Percentiles rank a stretch among this genome's conserved stretches.
Conservation (phyloP, 371 early-diverging fungal genomes). For the Conidiobolus incongruus region DNA sequence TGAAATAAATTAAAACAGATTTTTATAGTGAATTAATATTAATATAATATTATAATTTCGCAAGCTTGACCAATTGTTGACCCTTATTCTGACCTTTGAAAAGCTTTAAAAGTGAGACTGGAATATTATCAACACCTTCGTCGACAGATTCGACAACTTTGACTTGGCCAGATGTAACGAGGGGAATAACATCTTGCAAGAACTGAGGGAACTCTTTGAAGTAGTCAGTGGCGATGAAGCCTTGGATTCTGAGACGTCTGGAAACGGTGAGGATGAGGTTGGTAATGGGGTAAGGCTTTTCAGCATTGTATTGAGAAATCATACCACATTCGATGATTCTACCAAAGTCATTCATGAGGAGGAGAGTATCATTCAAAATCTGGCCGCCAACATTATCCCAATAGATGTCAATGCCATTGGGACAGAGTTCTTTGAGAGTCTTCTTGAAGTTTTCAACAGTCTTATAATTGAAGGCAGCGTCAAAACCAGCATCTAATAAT, state of each 20-base stretch:
- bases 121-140: constrained; percentile 63
- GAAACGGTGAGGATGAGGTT: constrained; percentile 14
- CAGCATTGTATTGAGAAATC: constrained; percentile 45
- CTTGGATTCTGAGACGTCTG: constrained; percentile 29
- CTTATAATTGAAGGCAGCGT: constrained; percentile 55
- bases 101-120: constrained; percentile 45
- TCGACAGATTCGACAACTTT: constrained; percentile 32
- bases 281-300: constrained; percentile 7
- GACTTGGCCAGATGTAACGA: constrained; percentile 41
- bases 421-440: constrained; percentile 17
- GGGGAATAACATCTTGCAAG: constrained; percentile 25
- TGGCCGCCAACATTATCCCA: constrained; percentile 57
- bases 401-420: constrained; percentile 45
- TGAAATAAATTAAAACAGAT: neutral
- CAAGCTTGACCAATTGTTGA: neutral
- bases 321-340: constrained; percentile 40
- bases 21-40: neutral
- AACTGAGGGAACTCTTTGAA: constrained; percentile 25
- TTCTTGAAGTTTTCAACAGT: constrained; percentile 13
- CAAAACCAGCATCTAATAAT: constrained; percentile 29
- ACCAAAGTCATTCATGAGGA: constrained; percentile 23
- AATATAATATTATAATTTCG: constrained; percentile 1
- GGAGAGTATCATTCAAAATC: constrained; percentile 33
- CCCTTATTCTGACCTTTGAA: constrained; percentile 18
- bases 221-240: constrained; percentile 35